A percentile compares a stretch with the other conserved stretches of the same genome.
Conservation (phyloP, 108 stramenopile genomes). For the Cylindrotheca fusiformis region DNA sequence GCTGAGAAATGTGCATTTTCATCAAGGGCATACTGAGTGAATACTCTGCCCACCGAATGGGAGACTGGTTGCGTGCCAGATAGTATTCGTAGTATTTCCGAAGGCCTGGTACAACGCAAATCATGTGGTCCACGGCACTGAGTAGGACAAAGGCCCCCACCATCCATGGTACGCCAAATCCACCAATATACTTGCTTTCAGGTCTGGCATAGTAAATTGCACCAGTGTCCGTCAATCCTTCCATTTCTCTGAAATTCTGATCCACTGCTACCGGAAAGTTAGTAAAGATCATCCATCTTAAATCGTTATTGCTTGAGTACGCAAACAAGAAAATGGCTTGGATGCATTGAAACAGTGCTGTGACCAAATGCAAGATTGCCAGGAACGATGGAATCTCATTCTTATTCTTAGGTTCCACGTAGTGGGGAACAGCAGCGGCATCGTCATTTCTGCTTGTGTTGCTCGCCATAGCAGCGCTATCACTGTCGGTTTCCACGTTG, state of each 20-base stretch:
- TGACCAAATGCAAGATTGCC: constrained; percentile 6
- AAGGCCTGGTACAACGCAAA: constrained; percentile 14
- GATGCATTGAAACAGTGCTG: constrained; percentile 15
- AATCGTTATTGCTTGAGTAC: constrained; percentile 9
- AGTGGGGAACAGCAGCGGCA: too few relatives aligned
- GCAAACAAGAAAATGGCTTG: constrained; percentile 21
- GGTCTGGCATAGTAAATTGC: constrained; percentile 2
- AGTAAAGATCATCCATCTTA: constrained; percentile 15
- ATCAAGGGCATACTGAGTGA: constrained; percentile 22
- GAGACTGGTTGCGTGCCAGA: constrained; percentile 23
- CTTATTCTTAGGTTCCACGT: constrained; percentile 9
- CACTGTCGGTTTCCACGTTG: too few relatives aligned
- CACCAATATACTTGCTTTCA: neutral
- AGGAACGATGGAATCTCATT: constrained; percentile 13
- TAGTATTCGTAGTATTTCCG: constrained; percentile 18
- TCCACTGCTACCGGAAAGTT: constrained; percentile 10
- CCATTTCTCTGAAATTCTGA: neutral
- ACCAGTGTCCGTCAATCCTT: neutral
- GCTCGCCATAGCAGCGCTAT: too few relatives aligned
- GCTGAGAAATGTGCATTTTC: constrained; percentile 34
- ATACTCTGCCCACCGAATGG: constrained; percentile 40
- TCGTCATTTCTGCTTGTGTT: too few relatives aligned
- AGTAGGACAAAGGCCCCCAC: constrained; percentile 16
- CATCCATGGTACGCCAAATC: constrained; percentile 22
- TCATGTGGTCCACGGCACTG: constrained; percentile 22